Base-by-base conservation (phyloP, 257 asterid genomes). In the Solanum medicagineum region DNA sequence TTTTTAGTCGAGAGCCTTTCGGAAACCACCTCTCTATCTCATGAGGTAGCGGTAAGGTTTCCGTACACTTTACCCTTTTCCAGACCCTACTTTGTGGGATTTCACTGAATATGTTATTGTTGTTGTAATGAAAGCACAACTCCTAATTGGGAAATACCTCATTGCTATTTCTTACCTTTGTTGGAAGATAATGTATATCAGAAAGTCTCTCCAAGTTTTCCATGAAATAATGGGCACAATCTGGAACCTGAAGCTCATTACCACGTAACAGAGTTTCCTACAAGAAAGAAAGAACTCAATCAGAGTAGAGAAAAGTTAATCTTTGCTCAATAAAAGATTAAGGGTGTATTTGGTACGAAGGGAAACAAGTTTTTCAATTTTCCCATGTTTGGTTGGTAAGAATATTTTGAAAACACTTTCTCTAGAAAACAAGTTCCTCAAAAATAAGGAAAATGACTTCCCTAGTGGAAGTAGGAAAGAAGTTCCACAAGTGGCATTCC, bases 181-280 rank as follows among this genome's bases (percentile, higher is more conserved):
- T 93, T 68, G 99, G 99, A 85, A 92, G 87, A 89, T 97, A 97
- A 87, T 91, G 90, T 57, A 86, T 74, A 84, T 95, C 98, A 79
- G 98, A 92, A 77, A 97, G 81, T 89, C 99, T 93, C 59, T 89
- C 90, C 89, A 97, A 90, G 86, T 93, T 97, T 89, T 95, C 98
- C 99, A 97, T 97, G 88, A 95, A 95, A 88, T 93, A 97, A 84
- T 89, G 91, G 77, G 98, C 93, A 86, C 99, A 95, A 85, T 94
- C 99, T 32, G 99, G 99, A 89, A 97, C 95, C 86, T 97, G 99
- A 89, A 97, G 95, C 88, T 94, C 98, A 88, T 92, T 93, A 44
- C 99, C 95, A 85, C 95, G 98, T 60, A 88, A 85, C 87, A 89
- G 92, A 32, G 98, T 92, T 91, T 92, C 98, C 99, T 97, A 88